Percentiles rank a stretch among this genome's conserved stretches.
phyloP scores from a whole-genome alignment of 2,329 filamentous ascomycete genomes.

The Penicillium sp. region DNA sequence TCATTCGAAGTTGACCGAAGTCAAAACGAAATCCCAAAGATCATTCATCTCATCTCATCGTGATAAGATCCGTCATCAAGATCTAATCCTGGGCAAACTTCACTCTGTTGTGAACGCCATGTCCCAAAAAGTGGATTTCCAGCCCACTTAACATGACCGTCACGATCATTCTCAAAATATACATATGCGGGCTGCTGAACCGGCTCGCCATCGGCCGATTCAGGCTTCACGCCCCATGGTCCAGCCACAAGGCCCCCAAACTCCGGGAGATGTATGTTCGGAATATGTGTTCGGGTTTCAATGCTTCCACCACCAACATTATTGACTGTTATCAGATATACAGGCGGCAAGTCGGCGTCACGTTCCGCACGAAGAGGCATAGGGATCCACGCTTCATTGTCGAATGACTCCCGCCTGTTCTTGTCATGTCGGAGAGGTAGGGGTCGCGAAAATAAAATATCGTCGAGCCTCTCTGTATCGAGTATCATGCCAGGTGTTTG shows the following conservation, averaged over 20 bases:
- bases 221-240: constrained; percentile 23
- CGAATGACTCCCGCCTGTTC: constrained; percentile 38
- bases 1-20: background rate
- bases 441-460: constrained; percentile 40
- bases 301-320: constrained; percentile 37
- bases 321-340: constrained; percentile 45
- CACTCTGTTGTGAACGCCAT: constrained; percentile 41
- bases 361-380: constrained; percentile 40
- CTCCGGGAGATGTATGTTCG: constrained; percentile 36
- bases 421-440: constrained; percentile 39
- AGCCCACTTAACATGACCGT: constrained; percentile 37
- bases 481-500: constrained; percentile 47
- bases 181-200: constrained; percentile 41
- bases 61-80: constrained; percentile 30
- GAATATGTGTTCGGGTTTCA: constrained; percentile 44
- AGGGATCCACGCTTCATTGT: constrained; percentile 44
- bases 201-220: constrained; percentile 2
- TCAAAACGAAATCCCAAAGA: constrained; percentile 4
- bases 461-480: constrained; percentile 43
- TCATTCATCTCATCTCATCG: constrained; percentile 28
- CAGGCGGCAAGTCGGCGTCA: constrained; percentile 36
- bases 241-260: constrained; percentile 39
- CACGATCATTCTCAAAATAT: constrained; percentile 43
- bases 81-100: constrained; percentile 44
- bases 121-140: constrained; percentile 40